Base-by-base conservation (phyloP, 2,329 filamentous ascomycete genomes). In the Xylaria digitata region DNA sequence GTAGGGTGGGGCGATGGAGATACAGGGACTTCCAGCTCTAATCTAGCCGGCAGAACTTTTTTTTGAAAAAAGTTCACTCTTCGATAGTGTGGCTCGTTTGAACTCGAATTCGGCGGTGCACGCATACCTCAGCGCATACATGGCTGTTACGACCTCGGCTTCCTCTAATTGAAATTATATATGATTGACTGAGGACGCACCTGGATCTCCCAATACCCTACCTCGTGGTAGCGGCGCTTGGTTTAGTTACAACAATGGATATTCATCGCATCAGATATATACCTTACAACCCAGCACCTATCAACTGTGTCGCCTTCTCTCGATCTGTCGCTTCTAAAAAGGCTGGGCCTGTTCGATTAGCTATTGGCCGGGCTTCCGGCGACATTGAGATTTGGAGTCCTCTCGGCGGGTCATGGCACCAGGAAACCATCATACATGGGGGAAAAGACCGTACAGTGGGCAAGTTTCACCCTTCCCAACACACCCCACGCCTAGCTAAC, bases 341-440 rank as follows among this genome's bases (percentile, higher is more conserved):
- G 74, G 84, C 86, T 23, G 87, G 84, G 68, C 89, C 85, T 59
- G 85, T 93, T 62, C 89, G 94, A 72, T 87, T 98, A 61, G 96
- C 96, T 1, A 87, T 99, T 74, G 96, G 96, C 67, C 90, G 96
- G 72, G 92, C 93, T 65, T 97, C 98, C 78, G 96, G 96, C 73
- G 93, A 97, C 76, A 96, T 99, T 73, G 96, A 99, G 81, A 94
- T 99, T 71, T 99, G 96, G 96, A 97, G 97, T 79, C 94, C 95
- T 2, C 82, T 90, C 61, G 88, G 87, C 70, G 93, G 92, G 17
- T 83, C 86, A 68, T 99, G 96, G 96, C 87, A 93, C 70, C 96
- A 98, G 78, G 96, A 99, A 82, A 89, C 89, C 45, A 89, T 94
- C 67, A 90, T 98, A 57, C 87, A 88, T 42, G 94, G 95, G 70